These are phyloP conservation scores for Carallia brachiata DNA, from an alignment of 345 rosid species.

Conservation along the genomic window DNA sequence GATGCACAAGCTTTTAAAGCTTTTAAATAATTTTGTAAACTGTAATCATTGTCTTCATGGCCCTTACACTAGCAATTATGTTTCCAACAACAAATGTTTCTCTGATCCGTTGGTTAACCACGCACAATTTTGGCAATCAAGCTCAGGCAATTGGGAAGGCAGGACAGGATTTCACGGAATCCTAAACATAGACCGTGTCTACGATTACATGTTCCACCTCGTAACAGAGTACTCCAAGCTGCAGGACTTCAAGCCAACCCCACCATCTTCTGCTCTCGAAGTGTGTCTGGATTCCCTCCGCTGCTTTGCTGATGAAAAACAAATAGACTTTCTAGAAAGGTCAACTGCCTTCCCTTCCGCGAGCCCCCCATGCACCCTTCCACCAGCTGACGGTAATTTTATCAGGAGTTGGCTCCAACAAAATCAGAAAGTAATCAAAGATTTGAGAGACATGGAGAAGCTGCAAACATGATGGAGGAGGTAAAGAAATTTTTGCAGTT, in stretches of 20 bases:
- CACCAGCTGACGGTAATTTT: conserved; percentile 25
- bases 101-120: not conserved
- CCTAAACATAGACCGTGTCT: conserved; percentile 63
- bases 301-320: conserved; percentile 69
- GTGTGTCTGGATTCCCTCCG: conserved; percentile 66
- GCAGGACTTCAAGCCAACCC: conserved; percentile 64
- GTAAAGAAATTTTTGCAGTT: conserved; percentile 12
- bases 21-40: no score
- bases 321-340: conserved; percentile 49
- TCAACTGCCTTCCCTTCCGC: conserved; percentile 38
- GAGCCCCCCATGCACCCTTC: conserved; percentile 54
- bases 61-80: not conserved
- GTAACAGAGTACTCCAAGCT: conserved; percentile 73
- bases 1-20: no score
- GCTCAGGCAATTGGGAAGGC: conserved; percentile 70
- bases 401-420: conserved; percentile 37
- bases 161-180: conserved; percentile 75
- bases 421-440: conserved; percentile 45
- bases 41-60: no score
- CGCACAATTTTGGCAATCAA: conserved; percentile 30
- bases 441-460: conserved; percentile 43
- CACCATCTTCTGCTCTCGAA: conserved; percentile 63
- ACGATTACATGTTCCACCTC: conserved; percentile 89
- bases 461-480: not conserved
- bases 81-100: not conserved